Evolutionary conservation across 768 basidiomycete species (phyloP).

Genomic region (Erythrobasidium yunnanense): DNA sequence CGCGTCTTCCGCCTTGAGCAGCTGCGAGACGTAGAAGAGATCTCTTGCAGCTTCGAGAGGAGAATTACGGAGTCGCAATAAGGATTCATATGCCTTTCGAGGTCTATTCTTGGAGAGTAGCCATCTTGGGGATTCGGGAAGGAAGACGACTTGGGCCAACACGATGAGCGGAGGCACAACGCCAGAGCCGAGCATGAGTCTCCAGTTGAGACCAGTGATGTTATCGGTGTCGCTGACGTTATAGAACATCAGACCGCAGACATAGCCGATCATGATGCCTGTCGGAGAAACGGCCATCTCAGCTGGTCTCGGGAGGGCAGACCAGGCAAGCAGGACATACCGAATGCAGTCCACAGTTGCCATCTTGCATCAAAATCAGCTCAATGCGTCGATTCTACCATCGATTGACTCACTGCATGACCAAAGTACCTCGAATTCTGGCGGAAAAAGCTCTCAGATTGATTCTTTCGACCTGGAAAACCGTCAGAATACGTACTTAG

Average conservation of each 20-base stretch:
- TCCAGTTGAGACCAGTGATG: slow-evolving; percentile 25
- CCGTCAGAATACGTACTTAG: no score
- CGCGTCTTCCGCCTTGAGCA: slow-evolving; percentile 12
- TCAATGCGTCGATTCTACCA: no score
- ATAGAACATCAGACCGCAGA: slow-evolving; percentile 18
- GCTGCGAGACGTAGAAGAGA: slow-evolving; percentile 42
- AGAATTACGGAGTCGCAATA: slow-evolving; percentile 40
- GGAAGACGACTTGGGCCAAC: slow-evolving; percentile 41
- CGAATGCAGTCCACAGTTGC: slow-evolving; percentile 44
- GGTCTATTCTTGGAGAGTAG: slow-evolving; percentile 42
- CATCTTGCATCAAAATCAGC: no score
- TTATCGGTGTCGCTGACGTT: slow-evolving; percentile 7
- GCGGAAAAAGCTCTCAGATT: no score
- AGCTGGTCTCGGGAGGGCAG: not conserved
- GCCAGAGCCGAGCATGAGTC: slow-evolving; percentile 39
- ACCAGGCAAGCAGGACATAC: not conserved
- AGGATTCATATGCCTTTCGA: slow-evolving; percentile 41
- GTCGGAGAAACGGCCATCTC: not conserved
- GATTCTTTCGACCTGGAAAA: no score
- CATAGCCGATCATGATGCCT: slow-evolving; percentile 21
- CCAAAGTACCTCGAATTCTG: slow-evolving; percentile 70
- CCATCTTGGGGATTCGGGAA: slow-evolving; percentile 43
- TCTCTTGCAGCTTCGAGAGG: slow-evolving; percentile 45
- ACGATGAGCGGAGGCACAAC: slow-evolving; percentile 42
- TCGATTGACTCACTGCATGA: no score